Evolutionary conservation across 768 basidiomycete genomes (phyloP), one percentile per base, ranked within the genome.

Genomic region (Leccinum pellstonianum): DNA sequence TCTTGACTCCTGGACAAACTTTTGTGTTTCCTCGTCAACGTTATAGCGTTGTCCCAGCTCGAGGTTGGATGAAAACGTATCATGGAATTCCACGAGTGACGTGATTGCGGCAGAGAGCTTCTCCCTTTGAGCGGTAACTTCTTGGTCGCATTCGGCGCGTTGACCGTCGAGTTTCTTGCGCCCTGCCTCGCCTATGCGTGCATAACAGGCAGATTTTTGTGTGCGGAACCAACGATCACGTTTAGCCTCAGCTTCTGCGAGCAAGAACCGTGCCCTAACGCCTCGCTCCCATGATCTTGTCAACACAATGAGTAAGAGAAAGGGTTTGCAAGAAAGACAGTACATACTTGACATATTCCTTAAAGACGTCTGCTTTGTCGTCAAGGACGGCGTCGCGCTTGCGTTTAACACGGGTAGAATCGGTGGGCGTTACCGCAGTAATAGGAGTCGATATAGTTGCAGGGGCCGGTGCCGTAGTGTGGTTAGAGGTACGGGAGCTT

Each of bases 121-220:
- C 1, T 74, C 66, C 29, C 33, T 53, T 41, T 75, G 68, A 19
- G 35, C n/a, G 52, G 9, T 51, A 23, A 64, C 63, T 48, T 68
- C 67, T 51, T 64, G 63, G n/a, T 75, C 73, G 17, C 61, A 70
- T 55, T 67, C 68, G 33, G 63, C 17, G 46, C 72, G 72, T 52
- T 69, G 65, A 7, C 23, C 64, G 35, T 73, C 72, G 12, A 73
- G 70, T 57, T 27, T 70, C n/a, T 66, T 63, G 23, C 70, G 64
- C 35, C 72, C 72, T 21, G 66, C 70, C 43, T 70, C 68, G 46
- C 72, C 72, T 53, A 73, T 64, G 52, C 74, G 72, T 47, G 60
- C 51, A 59, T 68, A 73, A 41, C 62, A 61, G 7, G 56, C 15
- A 58, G 72, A 73, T 41, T 73, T 75, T 43, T 74, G 72, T 8